Percentiles rank a stretch among this genome's conserved stretches.
Conservation (phyloP, 1,284 basidiomycete species). For the Butyriboletus appendiculatus region DNA sequence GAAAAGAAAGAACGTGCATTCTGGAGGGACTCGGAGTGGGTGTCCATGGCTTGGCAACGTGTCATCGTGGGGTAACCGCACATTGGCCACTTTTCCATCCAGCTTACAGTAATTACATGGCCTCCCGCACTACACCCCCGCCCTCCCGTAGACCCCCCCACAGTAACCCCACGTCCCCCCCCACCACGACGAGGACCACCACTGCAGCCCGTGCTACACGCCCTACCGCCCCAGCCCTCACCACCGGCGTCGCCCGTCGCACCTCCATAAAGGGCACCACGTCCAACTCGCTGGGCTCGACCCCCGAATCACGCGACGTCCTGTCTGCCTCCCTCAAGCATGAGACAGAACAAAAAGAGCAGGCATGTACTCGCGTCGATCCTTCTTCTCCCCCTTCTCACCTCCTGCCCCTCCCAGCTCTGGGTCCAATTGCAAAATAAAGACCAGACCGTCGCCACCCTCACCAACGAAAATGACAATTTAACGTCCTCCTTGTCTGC, state of each 20-base stretch:
- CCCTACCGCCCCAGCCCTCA: slow-evolving; percentile 35
- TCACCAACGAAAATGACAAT: slow-evolving; percentile 63
- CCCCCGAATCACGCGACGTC: slow-evolving; percentile 49
- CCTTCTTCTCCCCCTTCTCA: slow-evolving; percentile 3
- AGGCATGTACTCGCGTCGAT: slow-evolving; percentile 44
- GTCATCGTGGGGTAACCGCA: slow-evolving; percentile 9
- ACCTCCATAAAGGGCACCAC: slow-evolving; percentile 45
- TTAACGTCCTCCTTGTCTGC: slow-evolving; percentile 61
- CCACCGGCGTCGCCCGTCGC: slow-evolving; percentile 46
- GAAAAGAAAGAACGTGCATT: slow-evolving; percentile 36
- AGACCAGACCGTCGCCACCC: slow-evolving; percentile 61
- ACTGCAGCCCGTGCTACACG: slow-evolving; percentile 50
- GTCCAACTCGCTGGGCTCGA: slow-evolving; percentile 36
- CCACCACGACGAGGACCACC: slow-evolving; percentile 40
- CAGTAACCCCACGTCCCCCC: slow-evolving; percentile 33
- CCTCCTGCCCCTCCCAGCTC: slow-evolving; percentile 47
- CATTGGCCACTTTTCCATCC: slow-evolving; percentile 12
- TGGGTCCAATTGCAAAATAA: slow-evolving; percentile 75
- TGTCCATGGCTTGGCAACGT: slow-evolving; percentile 21
- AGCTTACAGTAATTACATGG: slow-evolving; percentile 16
- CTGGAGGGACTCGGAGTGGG: slow-evolving; percentile 49
- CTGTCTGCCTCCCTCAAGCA: slow-evolving; percentile 64
- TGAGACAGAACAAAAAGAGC: slow-evolving; percentile 79
- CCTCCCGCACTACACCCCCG: slow-evolving; percentile 44
- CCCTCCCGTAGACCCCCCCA: slow-evolving; percentile 44